phyloP scores from a whole-genome alignment of 768 basidiomycete genomes.

The Tulasnella sp. region DNA sequence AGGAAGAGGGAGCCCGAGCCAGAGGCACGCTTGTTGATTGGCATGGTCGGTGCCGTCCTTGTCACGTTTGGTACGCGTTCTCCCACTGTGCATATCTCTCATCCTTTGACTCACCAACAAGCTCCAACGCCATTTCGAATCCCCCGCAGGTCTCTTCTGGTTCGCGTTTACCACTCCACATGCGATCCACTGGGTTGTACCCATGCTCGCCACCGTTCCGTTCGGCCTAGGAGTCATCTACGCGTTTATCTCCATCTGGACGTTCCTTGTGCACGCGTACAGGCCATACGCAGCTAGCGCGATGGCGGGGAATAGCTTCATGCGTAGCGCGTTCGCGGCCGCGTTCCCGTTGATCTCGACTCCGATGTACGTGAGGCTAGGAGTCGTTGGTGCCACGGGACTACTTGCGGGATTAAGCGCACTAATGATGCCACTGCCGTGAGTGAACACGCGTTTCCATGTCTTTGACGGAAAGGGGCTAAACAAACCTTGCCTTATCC shows the following conservation, averaged over 20 bases:
- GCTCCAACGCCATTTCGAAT: too few species aligned
- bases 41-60: conserved; percentile 66
- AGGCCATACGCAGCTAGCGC: conserved; percentile 62
- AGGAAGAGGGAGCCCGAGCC: conserved; percentile 54
- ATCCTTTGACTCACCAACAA: not conserved
- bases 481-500: not conserved
- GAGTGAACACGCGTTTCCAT: conserved; percentile 28
- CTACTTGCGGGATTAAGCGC: conserved; percentile 68
- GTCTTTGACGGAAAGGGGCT: not conserved
- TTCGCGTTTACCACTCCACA: conserved; percentile 60
- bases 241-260: conserved; percentile 71
- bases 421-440: conserved; percentile 59
- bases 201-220: conserved; percentile 51
- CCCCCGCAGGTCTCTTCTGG: conserved; percentile 51
- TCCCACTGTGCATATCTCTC: conserved; percentile 4
- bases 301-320: conserved; percentile 65
- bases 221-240: conserved; percentile 63
- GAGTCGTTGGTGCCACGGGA: conserved; percentile 72
- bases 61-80: conserved; percentile 58
- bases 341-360: conserved; percentile 59
- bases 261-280: conserved; percentile 57
- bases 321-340: conserved; percentile 54
- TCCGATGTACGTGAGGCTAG: conserved; percentile 57
- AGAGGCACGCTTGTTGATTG: conserved; percentile 67
- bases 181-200: conserved; percentile 54